Conservation (phyloP, 495 filamentous ascomycete species). For the Tuber umbilicatum region DNA sequence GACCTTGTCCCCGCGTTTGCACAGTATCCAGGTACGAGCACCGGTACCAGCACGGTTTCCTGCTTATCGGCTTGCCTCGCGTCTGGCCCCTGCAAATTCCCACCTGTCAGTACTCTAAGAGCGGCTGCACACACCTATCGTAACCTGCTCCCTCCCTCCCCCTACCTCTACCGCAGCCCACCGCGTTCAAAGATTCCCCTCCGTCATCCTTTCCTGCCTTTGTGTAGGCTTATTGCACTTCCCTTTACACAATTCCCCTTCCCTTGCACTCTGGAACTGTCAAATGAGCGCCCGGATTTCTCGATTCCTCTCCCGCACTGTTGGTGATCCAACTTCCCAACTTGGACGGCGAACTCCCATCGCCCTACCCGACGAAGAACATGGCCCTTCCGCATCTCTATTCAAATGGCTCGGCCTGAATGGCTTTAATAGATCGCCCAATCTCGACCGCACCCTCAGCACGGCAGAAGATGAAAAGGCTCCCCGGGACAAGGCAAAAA, state of each 20-base stretch:
- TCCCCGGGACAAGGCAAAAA: conserved; percentile 27
- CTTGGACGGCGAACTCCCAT: conserved; percentile 17
- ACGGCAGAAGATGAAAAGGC: conserved; percentile 27
- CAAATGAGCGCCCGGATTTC: conserved; percentile 24
- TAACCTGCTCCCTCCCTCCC: background rate
- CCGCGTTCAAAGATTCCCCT: background rate
- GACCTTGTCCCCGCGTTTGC: background rate
- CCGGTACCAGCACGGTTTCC: background rate
- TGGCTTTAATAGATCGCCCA: conserved; percentile 15
- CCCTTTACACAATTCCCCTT: background rate
- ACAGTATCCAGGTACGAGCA: background rate
- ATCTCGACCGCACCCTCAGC: background rate
- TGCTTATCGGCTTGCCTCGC: background rate
- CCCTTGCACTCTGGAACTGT: background rate
- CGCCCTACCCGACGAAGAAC: conserved; percentile 23
- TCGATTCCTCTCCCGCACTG: conserved; percentile 29
- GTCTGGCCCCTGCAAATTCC: background rate
- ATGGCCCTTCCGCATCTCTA: background rate
- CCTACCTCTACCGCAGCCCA: background rate
- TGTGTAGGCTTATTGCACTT: background rate
- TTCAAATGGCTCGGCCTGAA: conserved; percentile 21
- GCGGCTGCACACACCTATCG: background rate
- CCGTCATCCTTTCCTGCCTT: background rate
- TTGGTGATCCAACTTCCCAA: conserved; percentile 30
- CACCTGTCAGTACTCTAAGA: background rate